Conservation (phyloP, 2,329 filamentous ascomycete species). For the Colletotrichum spaethianum region DNA sequence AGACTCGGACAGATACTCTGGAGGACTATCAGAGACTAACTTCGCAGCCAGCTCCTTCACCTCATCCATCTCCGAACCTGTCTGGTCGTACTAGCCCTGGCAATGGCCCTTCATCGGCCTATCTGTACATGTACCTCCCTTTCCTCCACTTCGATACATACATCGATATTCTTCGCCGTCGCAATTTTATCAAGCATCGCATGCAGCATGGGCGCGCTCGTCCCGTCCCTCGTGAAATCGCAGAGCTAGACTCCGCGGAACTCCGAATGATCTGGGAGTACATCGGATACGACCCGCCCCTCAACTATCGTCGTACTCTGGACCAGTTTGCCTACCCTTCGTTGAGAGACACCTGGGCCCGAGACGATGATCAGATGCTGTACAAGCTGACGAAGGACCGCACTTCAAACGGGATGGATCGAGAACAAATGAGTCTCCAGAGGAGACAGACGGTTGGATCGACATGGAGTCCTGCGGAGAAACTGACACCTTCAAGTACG, state of each 20-base stretch:
- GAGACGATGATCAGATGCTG: slow-evolving; percentile 77
- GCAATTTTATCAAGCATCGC: slow-evolving; percentile 67
- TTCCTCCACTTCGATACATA: slow-evolving; percentile 78
- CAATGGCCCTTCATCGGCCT: slow-evolving; percentile 42
- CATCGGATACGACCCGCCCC: slow-evolving; percentile 71
- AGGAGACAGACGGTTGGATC: slow-evolving; percentile 39
- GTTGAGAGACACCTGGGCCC: slow-evolving; percentile 70
- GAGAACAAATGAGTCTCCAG: slow-evolving; percentile 38
- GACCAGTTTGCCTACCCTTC: slow-evolving; percentile 77
- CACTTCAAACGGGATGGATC: slow-evolving; percentile 35
- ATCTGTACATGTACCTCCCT: slow-evolving; percentile 68
- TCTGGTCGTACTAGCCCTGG: slow-evolving; percentile 35
- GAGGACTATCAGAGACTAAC: neutral
- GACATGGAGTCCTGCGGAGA: slow-evolving; percentile 25
- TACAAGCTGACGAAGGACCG: slow-evolving; percentile 74
- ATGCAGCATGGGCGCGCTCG: slow-evolving; percentile 67
- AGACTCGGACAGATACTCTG: neutral
- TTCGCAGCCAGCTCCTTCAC: slow-evolving; percentile 54
- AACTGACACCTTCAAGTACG: slow-evolving; percentile 31
- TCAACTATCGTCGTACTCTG: slow-evolving; percentile 73
- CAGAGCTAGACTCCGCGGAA: slow-evolving; percentile 69
- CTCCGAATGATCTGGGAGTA: slow-evolving; percentile 75
- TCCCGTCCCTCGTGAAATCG: slow-evolving; percentile 69
- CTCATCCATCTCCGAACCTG: slow-evolving; percentile 46
- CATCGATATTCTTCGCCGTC: slow-evolving; percentile 67